These are phyloP conservation scores for Primulina huaijiensis DNA, from an alignment of 257 asterid genomes.

Conservation along the genomic window DNA sequence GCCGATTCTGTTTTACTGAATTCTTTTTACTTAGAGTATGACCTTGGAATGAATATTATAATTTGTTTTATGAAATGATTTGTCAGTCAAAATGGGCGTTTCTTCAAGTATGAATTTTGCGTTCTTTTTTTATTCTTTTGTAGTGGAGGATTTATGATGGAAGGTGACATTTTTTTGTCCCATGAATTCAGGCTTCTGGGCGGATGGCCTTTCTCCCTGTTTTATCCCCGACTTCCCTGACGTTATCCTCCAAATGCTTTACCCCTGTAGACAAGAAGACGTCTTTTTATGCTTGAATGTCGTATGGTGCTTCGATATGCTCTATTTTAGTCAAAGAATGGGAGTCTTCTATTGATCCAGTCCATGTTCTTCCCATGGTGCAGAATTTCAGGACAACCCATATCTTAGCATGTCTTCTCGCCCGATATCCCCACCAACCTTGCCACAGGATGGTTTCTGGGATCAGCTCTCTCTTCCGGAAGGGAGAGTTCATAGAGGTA, in stretches of 20 bases:
- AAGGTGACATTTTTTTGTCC: not conserved
- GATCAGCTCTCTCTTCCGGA: slow-evolving; percentile 51
- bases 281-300: not conserved
- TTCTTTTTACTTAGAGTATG: no score
- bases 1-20: no score
- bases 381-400: slow-evolving; percentile 34
- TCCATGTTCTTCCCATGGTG: slow-evolving; percentile 51
- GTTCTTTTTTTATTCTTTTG: no score
- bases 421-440: slow-evolving; percentile 17
- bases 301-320: not conserved
- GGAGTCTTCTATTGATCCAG: no score
- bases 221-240: no score
- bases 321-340: not conserved
- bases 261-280: no score
- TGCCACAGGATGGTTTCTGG: slow-evolving; percentile 12
- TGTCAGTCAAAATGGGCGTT: not conserved
- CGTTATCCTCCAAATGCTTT: no score
- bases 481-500: slow-evolving; percentile 75
- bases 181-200: no score
- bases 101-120: not conserved
- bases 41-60: not conserved
- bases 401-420: slow-evolving; percentile 9
- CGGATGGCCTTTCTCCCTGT: no score
- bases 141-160: not conserved
- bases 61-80: not conserved